Conservation (phyloP, 345 rosid species). For the Anastatica hierochuntica region DNA sequence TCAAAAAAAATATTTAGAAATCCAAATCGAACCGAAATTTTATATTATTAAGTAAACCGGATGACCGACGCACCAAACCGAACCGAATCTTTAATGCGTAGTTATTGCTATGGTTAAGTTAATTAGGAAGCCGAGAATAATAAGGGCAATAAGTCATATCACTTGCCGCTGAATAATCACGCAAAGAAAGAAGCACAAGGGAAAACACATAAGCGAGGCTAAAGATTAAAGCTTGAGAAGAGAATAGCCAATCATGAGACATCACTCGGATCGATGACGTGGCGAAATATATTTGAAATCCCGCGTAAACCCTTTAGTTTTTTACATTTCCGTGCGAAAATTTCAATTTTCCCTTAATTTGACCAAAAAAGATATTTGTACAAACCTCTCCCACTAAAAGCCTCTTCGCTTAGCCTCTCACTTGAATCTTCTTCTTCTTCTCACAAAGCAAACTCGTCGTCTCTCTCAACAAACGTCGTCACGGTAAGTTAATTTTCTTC, state of each 20-base stretch:
- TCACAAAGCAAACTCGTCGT: no score
- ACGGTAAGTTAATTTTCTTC: background rate
- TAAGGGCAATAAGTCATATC: conserved; percentile 19
- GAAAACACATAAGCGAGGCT: conserved; percentile 36
- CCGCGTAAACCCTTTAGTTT: conserved; percentile 74
- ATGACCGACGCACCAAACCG: conserved; percentile 16
- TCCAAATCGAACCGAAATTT: background rate
- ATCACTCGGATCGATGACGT: conserved; percentile 58
- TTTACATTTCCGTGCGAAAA: conserved; percentile 48
- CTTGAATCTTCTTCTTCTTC: no score
- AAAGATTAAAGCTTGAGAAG: conserved; percentile 22
- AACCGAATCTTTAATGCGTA: conserved; percentile 14
- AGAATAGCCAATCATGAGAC: conserved; percentile 12
- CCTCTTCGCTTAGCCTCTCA: no score
- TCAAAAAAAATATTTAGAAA: no score
- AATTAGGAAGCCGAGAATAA: conserved; percentile 1
- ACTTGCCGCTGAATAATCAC: conserved; percentile 13
- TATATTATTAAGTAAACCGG: conserved; percentile 7
- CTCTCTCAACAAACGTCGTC: background rate
- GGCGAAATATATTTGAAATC: conserved; percentile 49
- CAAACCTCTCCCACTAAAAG: background rate
- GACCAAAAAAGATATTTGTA: conserved; percentile 15
- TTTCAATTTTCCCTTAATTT: conserved; percentile 42
- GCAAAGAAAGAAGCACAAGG: conserved; percentile 55
- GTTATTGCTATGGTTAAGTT: background rate